A percentile compares a stretch with the other conserved stretches of the same genome.
phyloP scores from a whole-genome alignment of 176 grass and related monocot species.

The Lolium multiflorum region DNA sequence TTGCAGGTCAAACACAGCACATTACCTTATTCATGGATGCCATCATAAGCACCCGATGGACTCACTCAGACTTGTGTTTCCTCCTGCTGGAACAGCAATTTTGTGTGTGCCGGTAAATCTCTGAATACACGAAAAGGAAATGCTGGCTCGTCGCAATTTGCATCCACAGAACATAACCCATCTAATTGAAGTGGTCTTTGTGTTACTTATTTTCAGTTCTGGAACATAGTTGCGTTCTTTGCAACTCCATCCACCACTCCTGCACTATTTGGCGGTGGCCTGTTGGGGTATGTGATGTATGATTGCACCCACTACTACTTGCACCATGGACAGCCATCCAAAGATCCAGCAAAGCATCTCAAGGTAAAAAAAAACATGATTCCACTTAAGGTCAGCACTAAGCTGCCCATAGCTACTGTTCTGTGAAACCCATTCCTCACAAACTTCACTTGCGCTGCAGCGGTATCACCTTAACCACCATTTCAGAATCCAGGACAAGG shows the following conservation, averaged over 20 bases:
- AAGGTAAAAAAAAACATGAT: conserved; percentile 53
- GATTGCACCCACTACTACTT: conserved; percentile 95
- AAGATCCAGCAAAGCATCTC: conserved; percentile 68
- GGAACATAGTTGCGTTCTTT: conserved; percentile 73
- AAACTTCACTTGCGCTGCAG: conserved; percentile 44
- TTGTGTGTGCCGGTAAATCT: conserved; percentile 68
- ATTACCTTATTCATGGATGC: conserved; percentile 96
- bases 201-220: conserved; percentile 65
- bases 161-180: neutral
- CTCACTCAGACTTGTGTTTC: conserved; percentile 87
- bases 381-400: conserved; percentile 10
- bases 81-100: conserved; percentile 79
- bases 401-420: neutral
- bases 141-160: neutral
- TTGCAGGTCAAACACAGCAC: conserved; percentile 81
- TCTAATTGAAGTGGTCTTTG: neutral
- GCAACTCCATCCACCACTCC: conserved; percentile 70
- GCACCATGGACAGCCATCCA: conserved; percentile 91
- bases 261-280: conserved; percentile 76
- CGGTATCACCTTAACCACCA: conserved; percentile 93
- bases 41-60: conserved; percentile 99
- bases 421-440: neutral
- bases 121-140: neutral
- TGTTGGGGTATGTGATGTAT: conserved; percentile 94
- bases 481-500: conserved; percentile 86